Evolutionary conservation across 495 filamentous ascomycete species (phyloP).

Genomic region (Margaritispora aquatica): DNA sequence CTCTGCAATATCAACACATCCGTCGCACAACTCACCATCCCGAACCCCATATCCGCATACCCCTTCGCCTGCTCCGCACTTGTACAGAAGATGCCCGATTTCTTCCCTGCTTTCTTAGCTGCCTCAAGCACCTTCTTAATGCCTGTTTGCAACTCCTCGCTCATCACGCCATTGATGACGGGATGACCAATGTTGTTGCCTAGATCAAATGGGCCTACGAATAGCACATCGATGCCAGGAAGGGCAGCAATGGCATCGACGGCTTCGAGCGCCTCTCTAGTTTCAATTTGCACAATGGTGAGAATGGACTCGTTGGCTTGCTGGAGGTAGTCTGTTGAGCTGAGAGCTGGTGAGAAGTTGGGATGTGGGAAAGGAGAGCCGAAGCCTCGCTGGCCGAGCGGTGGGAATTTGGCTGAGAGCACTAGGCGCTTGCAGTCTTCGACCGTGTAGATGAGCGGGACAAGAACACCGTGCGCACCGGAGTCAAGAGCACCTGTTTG

Average conservation of each 20-base stretch:
- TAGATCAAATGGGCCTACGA: conserved; percentile 75
- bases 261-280: conserved; percentile 60
- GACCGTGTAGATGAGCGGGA: conserved; percentile 58
- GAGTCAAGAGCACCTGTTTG: conserved; percentile 55
- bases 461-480: conserved; percentile 63
- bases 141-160: conserved; percentile 58
- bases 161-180: conserved; percentile 53
- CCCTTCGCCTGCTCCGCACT: conserved; percentile 54
- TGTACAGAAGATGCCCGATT: conserved; percentile 72
- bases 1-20: conserved; percentile 51
- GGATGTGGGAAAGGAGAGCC: conserved; percentile 64
- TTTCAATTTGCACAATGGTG: conserved; percentile 81
- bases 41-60: conserved; percentile 63
- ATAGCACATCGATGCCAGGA: conserved; percentile 64
- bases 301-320: conserved; percentile 67
- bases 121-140: conserved; percentile 60
- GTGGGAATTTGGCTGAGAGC: conserved; percentile 59
- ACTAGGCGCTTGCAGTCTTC: conserved; percentile 57
- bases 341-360: conserved; percentile 48
- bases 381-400: conserved; percentile 55
- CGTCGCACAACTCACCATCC: conserved; percentile 65
- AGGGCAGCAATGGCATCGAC: conserved; percentile 68
- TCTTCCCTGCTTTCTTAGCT: conserved; percentile 61
- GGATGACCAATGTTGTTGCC: conserved; percentile 72
- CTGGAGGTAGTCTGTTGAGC: conserved; percentile 59